Base-by-base conservation (phyloP, 495 filamentous ascomycete species). In the Physcia stellaris region DNA sequence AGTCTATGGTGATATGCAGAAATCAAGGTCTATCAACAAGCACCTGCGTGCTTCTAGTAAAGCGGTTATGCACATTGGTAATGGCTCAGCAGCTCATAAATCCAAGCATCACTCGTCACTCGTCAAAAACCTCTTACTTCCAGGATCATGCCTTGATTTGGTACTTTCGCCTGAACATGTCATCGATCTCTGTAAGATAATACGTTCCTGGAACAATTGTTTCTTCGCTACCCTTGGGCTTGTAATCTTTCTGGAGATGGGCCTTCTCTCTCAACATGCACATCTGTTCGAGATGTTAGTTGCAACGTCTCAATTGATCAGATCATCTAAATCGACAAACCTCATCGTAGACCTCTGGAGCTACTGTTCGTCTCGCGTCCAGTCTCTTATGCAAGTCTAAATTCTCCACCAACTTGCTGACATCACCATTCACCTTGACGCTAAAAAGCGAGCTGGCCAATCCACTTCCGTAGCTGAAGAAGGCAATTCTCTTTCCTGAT, bases 381-480 rank as follows among this genome's bases (percentile, higher is more conserved):
- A 98, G 67, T 41, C 83, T 74, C 58, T 71, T 73, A 46, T 85
- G 75, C 50, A 98, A 64, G 57, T 94, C 73, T 17, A 96, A 58
- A 47, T 79, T 78, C 71, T 86, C 73, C 46, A 70, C 63, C 42
- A 98, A 83, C 42, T 68, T 59, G 36, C 77, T 77, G 33, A 80
- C 80, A 61, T 77, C 79, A 39, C 87, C 86, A 33, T 71, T 72
- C 39, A 96, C 67, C 60, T 77, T 86, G 52, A 90, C 64, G 22
- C 84, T 90, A 68, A 94, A 88, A 67, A 98, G 70, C 51, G 79
- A 87, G 43, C 79, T 73, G 28, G 90, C 90, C 39, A 98, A 70
- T 43, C 90, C 90, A 54, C 80, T 87, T 47, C 90, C 90, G 66
- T 96, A 98, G 61, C 77, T 85, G 76, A 96, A 98, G 49, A 98